Conservation (phyloP, 176 grass and related monocot genomes). For the Microstegium vimineum region DNA sequence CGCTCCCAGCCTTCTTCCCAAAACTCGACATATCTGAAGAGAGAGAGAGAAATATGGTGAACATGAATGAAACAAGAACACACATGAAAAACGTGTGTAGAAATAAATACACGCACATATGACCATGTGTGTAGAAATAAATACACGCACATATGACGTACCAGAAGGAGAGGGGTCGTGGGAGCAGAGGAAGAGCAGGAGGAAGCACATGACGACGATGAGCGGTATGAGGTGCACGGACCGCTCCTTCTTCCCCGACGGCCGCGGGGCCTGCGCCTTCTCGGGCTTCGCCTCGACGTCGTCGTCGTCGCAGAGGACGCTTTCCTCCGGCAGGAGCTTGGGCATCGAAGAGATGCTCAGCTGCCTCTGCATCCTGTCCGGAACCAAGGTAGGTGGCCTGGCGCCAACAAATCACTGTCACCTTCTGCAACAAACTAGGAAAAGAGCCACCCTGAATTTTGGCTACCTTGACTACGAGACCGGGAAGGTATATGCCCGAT, state of each 20-base stretch:
- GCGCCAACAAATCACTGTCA: background rate
- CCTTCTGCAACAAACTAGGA: background rate
- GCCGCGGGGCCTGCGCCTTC: constrained; percentile 16
- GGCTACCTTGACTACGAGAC: background rate
- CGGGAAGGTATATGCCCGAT: constrained; percentile 25
- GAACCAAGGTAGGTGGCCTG: background rate
- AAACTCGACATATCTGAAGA: constrained; percentile 37
- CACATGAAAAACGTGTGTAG: background rate
- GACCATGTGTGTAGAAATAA: too few species aligned
- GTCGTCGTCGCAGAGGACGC: background rate
- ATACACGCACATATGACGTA: background rate
- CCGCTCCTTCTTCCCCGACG: background rate
- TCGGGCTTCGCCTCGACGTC: constrained; percentile 46
- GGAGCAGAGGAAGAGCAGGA: constrained; percentile 47
- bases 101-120: too few species aligned
- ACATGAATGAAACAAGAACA: background rate
- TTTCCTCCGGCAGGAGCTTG: constrained; percentile 19
- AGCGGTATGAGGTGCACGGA: constrained; percentile 44
- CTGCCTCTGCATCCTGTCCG: constrained; percentile 45
- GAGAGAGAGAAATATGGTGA: too few species aligned
- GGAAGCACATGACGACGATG: constrained; percentile 31
- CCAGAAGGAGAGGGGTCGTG: constrained; percentile 25
- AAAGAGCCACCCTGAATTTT: background rate
- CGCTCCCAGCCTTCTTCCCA: background rate
- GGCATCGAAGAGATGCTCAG: constrained; percentile 37